A percentile compares a stretch with the other conserved stretches of the same genome.
Conservation (phyloP, 2,329 filamentous ascomycete species). For the Epichloe glyceriae region DNA sequence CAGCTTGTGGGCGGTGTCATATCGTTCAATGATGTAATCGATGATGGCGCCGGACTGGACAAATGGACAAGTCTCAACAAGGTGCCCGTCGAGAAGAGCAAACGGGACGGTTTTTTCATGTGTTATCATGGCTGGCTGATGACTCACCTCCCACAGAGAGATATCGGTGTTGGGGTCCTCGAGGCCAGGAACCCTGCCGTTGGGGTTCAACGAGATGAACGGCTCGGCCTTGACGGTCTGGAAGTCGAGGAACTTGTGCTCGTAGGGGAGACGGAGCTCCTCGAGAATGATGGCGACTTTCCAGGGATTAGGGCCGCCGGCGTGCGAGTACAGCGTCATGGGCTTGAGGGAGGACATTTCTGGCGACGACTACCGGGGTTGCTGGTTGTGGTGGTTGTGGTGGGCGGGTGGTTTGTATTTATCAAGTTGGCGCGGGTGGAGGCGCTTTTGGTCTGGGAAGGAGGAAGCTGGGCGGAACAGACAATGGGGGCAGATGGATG, state of each 20-base stretch:
- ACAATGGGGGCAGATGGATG: too few species aligned
- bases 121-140: too few species aligned
- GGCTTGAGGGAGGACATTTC: conserved; percentile 3
- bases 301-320: conserved; percentile 8
- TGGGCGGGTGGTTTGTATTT: too few species aligned
- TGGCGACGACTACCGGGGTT: too few species aligned
- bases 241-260: conserved; percentile 8
- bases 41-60: conserved; percentile 13
- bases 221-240: conserved; percentile 12
- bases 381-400: too few species aligned
- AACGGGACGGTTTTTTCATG: too few species aligned
- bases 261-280: conserved; percentile 14
- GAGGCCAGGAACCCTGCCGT: conserved; percentile 11
- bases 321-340: conserved; percentile 3
- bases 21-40: conserved; percentile 13
- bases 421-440: too few species aligned
- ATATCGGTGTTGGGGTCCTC: conserved; percentile 12
- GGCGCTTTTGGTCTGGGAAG: too few species aligned
- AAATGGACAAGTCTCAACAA: too few species aligned
- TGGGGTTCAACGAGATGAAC: conserved; percentile 12
- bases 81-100: too few species aligned
- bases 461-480: too few species aligned
- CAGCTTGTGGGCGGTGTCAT: conserved; percentile 10
- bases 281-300: conserved; percentile 13
- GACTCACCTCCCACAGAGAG: conserved; percentile 10